phyloP scores from a whole-genome alignment of 1,139 yeast species.

The Diutina ranongensis region DNA sequence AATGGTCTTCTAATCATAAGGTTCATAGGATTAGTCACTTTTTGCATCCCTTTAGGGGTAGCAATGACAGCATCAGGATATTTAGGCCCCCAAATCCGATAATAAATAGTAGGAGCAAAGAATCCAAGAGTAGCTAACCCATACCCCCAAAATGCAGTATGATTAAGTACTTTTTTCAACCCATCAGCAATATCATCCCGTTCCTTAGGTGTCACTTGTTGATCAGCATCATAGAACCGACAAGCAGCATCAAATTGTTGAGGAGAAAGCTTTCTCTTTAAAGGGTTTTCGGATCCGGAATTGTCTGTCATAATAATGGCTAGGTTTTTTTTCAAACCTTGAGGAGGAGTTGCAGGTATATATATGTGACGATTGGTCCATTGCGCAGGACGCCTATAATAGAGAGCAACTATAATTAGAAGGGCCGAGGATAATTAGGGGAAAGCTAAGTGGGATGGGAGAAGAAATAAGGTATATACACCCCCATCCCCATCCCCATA shows the following conservation, averaged over 20 bases:
- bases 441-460: too few species aligned
- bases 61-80: neutral
- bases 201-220: conserved; percentile 19
- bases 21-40: conserved; percentile 2
- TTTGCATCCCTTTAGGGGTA: neutral
- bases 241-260: conserved; percentile 28
- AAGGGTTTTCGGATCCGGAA: conserved; percentile 1
- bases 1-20: conserved; percentile 20
- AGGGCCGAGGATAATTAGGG: too few species aligned
- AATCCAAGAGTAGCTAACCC: conserved; percentile 13
- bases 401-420: too few species aligned
- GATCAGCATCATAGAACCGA: conserved; percentile 33
- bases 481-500: too few species aligned
- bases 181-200: conserved; percentile 22
- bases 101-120: conserved; percentile 16
- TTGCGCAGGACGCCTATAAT: neutral
- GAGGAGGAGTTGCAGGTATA: too few species aligned
- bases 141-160: conserved; percentile 17
- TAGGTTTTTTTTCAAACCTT: too few species aligned
- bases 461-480: too few species aligned
- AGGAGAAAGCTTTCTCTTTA: conserved; percentile 18
- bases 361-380: too few species aligned
- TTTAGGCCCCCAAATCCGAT: neutral
- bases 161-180: conserved; percentile 17
- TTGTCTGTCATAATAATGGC: neutral